These are phyloP conservation scores for Annulohypoxylon truncatum DNA, from an alignment of 2,329 filamentous ascomycete genomes.

Conservation along the genomic window DNA sequence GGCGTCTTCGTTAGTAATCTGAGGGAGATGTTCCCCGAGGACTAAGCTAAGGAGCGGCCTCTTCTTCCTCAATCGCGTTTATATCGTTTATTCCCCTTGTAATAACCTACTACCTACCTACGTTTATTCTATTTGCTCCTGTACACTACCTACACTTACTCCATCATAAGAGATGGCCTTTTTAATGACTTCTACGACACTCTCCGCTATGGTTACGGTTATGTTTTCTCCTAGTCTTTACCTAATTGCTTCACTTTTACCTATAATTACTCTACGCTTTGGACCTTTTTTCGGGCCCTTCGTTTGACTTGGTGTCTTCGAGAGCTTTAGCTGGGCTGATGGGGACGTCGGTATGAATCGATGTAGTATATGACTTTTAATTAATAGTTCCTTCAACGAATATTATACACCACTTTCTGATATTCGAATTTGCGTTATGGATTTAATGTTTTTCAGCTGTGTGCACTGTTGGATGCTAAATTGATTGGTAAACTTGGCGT, in stretches of 20 bases:
- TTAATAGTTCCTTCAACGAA: background rate
- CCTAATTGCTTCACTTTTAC: background rate
- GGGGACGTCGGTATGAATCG: background rate
- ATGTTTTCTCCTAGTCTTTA: background rate
- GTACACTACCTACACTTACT: background rate
- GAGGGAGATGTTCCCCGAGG: conserved; percentile 85
- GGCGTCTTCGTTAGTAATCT: conserved; percentile 85
- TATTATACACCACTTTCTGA: background rate
- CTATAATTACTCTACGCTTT: background rate
- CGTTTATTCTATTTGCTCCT: background rate
- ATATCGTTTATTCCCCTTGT: no score
- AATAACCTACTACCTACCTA: background rate
- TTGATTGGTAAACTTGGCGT: no score
- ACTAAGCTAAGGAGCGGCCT: conserved; percentile 59
- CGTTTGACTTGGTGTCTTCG: background rate
- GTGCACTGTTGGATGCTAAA: no score
- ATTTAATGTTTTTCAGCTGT: no score
- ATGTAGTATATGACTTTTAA: conserved; percentile 3
- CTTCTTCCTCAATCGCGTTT: background rate
- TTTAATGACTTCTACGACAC: background rate
- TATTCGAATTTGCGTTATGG: background rate
- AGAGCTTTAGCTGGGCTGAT: background rate
- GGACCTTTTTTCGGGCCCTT: background rate
- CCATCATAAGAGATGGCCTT: background rate
- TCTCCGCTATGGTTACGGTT: background rate